Percentiles rank a stretch among this genome's conserved stretches.
Evolutionary conservation across 2,329 filamentous ascomycete genomes (phyloP).

Genomic region (Fusarium sp.): DNA sequence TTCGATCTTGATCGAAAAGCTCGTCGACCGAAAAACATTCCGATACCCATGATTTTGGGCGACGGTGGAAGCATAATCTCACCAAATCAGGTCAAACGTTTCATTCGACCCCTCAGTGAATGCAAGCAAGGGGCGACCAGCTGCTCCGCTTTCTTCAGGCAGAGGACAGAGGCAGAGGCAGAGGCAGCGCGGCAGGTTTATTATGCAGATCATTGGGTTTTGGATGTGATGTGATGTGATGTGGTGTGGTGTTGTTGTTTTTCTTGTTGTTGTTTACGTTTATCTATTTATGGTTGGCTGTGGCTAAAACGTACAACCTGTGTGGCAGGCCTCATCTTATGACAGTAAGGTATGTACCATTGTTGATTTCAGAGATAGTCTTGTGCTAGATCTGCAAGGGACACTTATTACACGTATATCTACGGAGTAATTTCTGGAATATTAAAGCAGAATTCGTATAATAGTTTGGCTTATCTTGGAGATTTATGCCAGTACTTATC

Average conservation of each 20-base stretch:
- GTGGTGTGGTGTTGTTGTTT: constrained; percentile 18
- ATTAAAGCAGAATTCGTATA: constrained; percentile 11
- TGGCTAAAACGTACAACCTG: not conserved
- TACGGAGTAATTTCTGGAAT: constrained; percentile 31
- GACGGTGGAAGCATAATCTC: not conserved
- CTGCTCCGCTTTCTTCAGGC: constrained; percentile 10
- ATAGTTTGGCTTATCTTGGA: not conserved
- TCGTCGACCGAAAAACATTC: constrained; percentile 33
- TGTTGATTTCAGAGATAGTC: constrained; percentile 1
- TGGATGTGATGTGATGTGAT: not conserved
- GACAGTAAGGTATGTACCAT: not conserved
- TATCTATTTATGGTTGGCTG: constrained; percentile 4
- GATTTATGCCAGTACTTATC: not conserved
- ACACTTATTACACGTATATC: constrained; percentile 16
- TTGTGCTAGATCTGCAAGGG: constrained; percentile 28
- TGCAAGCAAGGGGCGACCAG: constrained; percentile 28
- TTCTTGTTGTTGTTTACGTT: constrained; percentile 1
- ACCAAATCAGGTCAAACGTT: constrained; percentile 27
- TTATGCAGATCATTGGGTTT: constrained; percentile 14
- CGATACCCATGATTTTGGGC: constrained; percentile 33
- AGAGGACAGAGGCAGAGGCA: not conserved
- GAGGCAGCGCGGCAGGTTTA: not conserved
- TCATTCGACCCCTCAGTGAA: constrained; percentile 27
- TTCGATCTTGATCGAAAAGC: constrained; percentile 40
- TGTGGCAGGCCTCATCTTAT: constrained; percentile 26